phyloP scores from a whole-genome alignment of 2,329 filamentous ascomycete species.

The Neospermospora avenae region DNA sequence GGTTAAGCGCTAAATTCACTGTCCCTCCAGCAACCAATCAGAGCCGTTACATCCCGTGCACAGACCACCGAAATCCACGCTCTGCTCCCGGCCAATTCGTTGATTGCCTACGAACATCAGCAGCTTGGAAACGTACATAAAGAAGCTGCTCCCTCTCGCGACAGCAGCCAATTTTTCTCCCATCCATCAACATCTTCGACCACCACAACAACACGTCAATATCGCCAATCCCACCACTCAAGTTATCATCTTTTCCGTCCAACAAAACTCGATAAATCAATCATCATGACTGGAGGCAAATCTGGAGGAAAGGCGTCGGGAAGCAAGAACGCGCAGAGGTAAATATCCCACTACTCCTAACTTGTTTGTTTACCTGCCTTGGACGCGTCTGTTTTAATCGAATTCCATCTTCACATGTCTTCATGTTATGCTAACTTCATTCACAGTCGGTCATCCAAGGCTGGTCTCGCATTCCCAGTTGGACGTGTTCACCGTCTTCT shows the following conservation, averaged over 20 bases:
- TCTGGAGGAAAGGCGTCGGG: constrained; percentile 99
- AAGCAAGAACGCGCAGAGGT: constrained; percentile 99
- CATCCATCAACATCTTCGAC: too few species aligned
- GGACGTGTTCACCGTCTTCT: constrained; percentile 99
- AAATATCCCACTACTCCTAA: constrained; percentile 46
- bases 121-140: too few species aligned
- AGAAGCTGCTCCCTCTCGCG: too few species aligned
- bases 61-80: too few species aligned
- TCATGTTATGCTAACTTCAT: constrained; percentile 38
- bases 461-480: constrained; percentile 97
- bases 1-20: too few species aligned
- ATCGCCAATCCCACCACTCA: neutral
- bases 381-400: constrained; percentile 40
- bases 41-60: too few species aligned
- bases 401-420: neutral
- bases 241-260: constrained; percentile 11
- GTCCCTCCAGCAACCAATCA: too few species aligned
- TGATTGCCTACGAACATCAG: too few species aligned
- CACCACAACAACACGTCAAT: constrained; percentile 11
- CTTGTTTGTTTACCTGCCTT: constrained; percentile 22
- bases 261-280: constrained; percentile 40
- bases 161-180: too few species aligned
- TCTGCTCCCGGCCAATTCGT: too few species aligned
- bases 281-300: constrained; percentile 99
- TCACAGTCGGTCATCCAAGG: constrained; percentile 92